Evolutionary conservation across 1,139 yeast genomes (phyloP).

Genomic region (Blastobotrys petasosporus): DNA sequence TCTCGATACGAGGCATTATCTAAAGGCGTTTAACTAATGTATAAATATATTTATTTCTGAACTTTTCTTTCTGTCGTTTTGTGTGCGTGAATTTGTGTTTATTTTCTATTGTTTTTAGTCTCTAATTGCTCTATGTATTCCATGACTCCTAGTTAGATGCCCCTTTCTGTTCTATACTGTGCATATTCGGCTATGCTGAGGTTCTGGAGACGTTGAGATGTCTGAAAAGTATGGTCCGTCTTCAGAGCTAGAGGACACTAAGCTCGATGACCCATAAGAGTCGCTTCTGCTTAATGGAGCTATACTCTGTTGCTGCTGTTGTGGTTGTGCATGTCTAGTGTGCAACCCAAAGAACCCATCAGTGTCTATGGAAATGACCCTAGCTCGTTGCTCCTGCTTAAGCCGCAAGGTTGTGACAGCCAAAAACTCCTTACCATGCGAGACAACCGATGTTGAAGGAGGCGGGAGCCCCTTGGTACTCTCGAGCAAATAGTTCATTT

Average conservation of each 20-base stretch:
- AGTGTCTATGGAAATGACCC: conserved; percentile 23
- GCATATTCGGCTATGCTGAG: too few species aligned
- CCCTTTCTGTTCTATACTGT: too few species aligned
- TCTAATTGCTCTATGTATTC: background rate
- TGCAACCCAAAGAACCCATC: conserved; percentile 30
- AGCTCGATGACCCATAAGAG: too few species aligned
- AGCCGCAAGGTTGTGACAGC: conserved; percentile 20
- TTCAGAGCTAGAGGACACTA: background rate
- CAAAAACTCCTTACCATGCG: conserved; percentile 29
- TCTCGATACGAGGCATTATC: conserved; percentile 55
- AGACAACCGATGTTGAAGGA: conserved; percentile 27
- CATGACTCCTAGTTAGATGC: background rate
- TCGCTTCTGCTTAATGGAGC: background rate
- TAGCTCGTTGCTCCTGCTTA: background rate
- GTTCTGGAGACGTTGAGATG: background rate
- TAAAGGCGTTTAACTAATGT: conserved; percentile 23
- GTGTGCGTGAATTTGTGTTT: background rate
- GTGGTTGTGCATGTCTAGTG: conserved; percentile 10
- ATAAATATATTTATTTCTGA: background rate
- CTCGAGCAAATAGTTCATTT: conserved; percentile 27
- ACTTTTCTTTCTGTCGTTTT: background rate
- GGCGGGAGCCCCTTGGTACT: conserved; percentile 17
- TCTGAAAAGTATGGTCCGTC: background rate
- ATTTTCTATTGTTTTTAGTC: background rate
- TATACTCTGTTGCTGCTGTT: background rate